Base-by-base conservation (phyloP, 768 basidiomycete genomes). In the Termitomyces sp. region DNA sequence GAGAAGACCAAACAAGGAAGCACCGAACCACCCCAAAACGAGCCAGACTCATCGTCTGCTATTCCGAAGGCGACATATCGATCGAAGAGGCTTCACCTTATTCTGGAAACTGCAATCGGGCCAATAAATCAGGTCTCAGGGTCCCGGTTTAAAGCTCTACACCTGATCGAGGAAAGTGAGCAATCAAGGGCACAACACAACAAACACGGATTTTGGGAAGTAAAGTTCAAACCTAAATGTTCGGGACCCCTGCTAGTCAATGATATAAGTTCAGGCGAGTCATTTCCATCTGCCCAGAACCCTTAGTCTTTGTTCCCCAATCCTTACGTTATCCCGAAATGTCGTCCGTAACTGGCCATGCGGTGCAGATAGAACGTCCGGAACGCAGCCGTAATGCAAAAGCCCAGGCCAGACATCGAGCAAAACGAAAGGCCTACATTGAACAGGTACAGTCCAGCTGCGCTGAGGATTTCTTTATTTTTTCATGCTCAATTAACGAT, bases 391-490 rank as follows among this genome's bases (percentile, higher is more conserved):
- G 89, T 77, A 91, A 91, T 76, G 89, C 88, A 53, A 87, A 86
- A 73, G 92, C 92, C 10, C 92, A 94, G 75, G 92, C 92, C 35
- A 78, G 92, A 65, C 92, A 94, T 78, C 85, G 92, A 59, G 92
- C 91, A 69, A 94, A 94, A 72, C 82, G 92, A 73, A 94, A 94
- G 76, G 92, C 92, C 11, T 94, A 94, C 77, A 92, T 94, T 67
- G 90, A 93, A 63, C 89, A 92, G 81, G 91, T 90, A 53, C 23
- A 75, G 65, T 35, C 27, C 37, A 54, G 14, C 40, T 54, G 21
- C 8, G 29, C 38, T 25, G 12, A 17, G 7, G 10, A n/a, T 19
- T 5, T 23, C n/a, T 46, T 34, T 54, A 27, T 5, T 23, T n/a
- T 46, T 34, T 54, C 5, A 55, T 50, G 32, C 11, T 47, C 19